A percentile compares a stretch with the other conserved stretches of the same genome.
phyloP scores from a whole-genome alignment of 768 basidiomycete species.

The Russula abietina region DNA sequence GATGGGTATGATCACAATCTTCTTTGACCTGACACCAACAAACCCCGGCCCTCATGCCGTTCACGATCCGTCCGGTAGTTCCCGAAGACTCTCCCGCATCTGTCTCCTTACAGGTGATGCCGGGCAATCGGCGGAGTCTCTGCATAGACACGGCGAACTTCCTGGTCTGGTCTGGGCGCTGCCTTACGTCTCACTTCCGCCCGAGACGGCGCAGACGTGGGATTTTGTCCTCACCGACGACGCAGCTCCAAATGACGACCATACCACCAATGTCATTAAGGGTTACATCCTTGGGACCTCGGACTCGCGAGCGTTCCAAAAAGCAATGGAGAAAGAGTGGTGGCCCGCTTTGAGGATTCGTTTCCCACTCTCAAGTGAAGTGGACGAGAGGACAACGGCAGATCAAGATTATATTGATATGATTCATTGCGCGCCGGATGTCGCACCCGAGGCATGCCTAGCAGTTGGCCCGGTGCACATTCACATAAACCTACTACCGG shows the following conservation, averaged over 20 bases:
- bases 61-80: constrained; percentile 49
- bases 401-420: constrained; percentile 40
- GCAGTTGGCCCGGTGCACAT: constrained; percentile 67
- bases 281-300: constrained; percentile 66
- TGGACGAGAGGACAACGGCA: constrained; percentile 26
- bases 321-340: constrained; percentile 48
- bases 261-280: constrained; percentile 44
- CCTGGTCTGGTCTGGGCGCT: constrained; percentile 69
- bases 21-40: constrained; percentile 1
- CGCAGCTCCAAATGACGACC: constrained; percentile 25
- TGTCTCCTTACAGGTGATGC: constrained; percentile 72
- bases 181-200: constrained; percentile 64
- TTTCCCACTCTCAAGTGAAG: constrained; percentile 38
- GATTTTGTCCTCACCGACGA: constrained; percentile 66
- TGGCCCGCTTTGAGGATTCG: constrained; percentile 56
- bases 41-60: not conserved
- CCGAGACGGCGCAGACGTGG: constrained; percentile 42
- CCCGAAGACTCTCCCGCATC: constrained; percentile 61
- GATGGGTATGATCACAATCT: not conserved
- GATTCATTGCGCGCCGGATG: constrained; percentile 35
- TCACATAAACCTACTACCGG: constrained; percentile 61
- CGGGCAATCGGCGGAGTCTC: constrained; percentile 55
- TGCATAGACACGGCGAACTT: constrained; percentile 58
- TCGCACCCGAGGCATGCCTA: constrained; percentile 46
- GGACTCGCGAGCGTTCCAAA: constrained; percentile 62